A percentile compares a stretch with the other conserved stretches of the same genome.
Evolutionary conservation across 768 basidiomycete species (phyloP).

Genomic region (Chalciporus piperatus): DNA sequence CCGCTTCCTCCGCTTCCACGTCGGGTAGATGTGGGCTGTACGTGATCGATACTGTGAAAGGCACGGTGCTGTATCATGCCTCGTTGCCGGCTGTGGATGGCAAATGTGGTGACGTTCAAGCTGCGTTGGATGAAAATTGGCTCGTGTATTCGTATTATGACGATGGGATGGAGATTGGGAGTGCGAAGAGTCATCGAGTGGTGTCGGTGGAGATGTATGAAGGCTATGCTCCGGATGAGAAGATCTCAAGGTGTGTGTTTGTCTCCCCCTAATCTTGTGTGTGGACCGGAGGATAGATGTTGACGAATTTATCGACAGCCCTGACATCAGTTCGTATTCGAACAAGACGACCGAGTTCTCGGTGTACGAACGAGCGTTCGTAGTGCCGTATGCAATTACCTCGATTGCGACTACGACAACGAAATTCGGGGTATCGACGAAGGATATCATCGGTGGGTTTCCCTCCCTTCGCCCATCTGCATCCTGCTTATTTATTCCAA

Average conservation of each 20-base stretch:
- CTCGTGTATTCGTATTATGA: conserved; percentile 86
- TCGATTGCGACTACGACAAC: conserved; percentile 76
- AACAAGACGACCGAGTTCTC: conserved; percentile 51
- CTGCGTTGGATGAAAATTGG: conserved; percentile 85
- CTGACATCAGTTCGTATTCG: conserved; percentile 54
- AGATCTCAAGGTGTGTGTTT: conserved; percentile 63
- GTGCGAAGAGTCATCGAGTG: conserved; percentile 66
- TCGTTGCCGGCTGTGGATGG: conserved; percentile 44
- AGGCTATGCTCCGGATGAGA: conserved; percentile 61
- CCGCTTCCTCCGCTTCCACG: conserved; percentile 9
- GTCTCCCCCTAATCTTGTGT: conserved; percentile 17
- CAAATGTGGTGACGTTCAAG: conserved; percentile 68
- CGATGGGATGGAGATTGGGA: conserved; percentile 43
- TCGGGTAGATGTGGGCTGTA: conserved; percentile 57
- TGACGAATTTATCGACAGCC: conserved; percentile 32
- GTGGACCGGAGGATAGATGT: background rate
- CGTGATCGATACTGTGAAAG: conserved; percentile 78
- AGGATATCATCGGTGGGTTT: conserved; percentile 80
- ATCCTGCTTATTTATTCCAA: too few relatives aligned
- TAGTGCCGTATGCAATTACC: conserved; percentile 66
- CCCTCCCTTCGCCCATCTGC: background rate
- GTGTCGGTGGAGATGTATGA: conserved; percentile 91
- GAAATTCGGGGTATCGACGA: conserved; percentile 83
- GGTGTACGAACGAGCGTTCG: conserved; percentile 66
- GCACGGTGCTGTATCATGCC: conserved; percentile 68